A percentile compares a stretch with the other conserved stretches of the same genome.
Evolutionary conservation across 768 basidiomycete species (phyloP).

Genomic region (Tricholoma terreum): DNA sequence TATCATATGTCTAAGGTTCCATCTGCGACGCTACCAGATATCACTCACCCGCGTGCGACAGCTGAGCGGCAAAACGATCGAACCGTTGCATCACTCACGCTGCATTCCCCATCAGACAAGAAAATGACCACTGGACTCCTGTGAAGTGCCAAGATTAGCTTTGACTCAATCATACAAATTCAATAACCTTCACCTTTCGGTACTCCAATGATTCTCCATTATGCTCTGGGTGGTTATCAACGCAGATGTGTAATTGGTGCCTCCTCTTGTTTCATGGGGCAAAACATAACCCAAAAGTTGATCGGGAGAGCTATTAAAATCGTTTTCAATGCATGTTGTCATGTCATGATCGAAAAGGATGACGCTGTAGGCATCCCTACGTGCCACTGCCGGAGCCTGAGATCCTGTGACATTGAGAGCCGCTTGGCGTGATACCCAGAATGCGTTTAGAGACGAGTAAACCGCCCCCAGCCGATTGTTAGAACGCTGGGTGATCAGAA

Average conservation of each 20-base stretch:
- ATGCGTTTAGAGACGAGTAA: conserved; percentile 49
- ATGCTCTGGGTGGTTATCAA: conserved; percentile 30
- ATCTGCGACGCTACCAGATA: neutral
- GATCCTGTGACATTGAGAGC: conserved; percentile 23
- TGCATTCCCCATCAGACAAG: conserved; percentile 53
- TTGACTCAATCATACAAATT: neutral
- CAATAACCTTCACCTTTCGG: conserved; percentile 37
- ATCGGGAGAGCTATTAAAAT: conserved; percentile 44
- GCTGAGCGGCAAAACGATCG: conserved; percentile 42
- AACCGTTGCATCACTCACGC: conserved; percentile 32
- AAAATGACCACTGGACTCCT: conserved; percentile 54
- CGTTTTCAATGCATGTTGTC: conserved; percentile 34
- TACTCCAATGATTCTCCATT: conserved; percentile 49
- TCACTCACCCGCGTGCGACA: conserved; percentile 40
- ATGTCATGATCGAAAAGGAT: conserved; percentile 38
- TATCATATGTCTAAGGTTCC: neutral
- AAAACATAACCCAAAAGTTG: conserved; percentile 41
- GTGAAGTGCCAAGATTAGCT: neutral
- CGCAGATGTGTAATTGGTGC: conserved; percentile 46
- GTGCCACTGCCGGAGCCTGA: conserved; percentile 22
- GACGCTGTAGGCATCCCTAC: conserved; percentile 56
- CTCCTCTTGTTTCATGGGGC: conserved; percentile 21
- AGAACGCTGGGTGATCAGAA: conserved; percentile 31
- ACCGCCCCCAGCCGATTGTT: conserved; percentile 59
- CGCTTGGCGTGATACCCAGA: conserved; percentile 52